Conservation (phyloP, 2,329 filamentous ascomycete species). For the Penicillium fuscoglaucum region DNA sequence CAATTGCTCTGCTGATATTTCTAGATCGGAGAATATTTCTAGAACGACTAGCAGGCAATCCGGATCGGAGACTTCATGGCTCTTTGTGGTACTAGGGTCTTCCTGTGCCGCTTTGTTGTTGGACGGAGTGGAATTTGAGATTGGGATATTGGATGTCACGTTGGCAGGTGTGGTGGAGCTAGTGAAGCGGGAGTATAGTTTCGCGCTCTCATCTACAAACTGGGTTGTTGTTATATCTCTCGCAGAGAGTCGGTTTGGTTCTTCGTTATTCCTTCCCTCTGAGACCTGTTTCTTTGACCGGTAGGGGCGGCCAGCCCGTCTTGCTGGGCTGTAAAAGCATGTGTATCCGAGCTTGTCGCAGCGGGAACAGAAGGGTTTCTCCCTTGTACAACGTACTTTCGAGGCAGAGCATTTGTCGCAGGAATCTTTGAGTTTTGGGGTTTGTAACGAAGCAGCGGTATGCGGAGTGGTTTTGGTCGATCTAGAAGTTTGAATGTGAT, state of each 20-base stretch:
- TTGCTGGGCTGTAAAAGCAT: constrained; percentile 28
- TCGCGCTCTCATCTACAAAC: background rate
- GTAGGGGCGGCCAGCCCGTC: constrained; percentile 20
- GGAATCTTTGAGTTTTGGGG: constrained; percentile 5
- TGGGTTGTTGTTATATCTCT: background rate
- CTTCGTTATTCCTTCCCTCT: background rate
- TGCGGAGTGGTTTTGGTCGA: background rate
- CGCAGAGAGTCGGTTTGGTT: background rate
- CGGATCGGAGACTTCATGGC: background rate
- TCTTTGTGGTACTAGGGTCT: background rate
- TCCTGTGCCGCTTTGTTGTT: background rate
- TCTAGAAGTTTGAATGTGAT: background rate
- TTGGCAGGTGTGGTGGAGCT: background rate
- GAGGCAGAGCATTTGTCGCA: constrained; percentile 22
- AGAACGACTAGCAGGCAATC: constrained; percentile 3
- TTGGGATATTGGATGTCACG: background rate
- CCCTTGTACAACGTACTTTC: constrained; percentile 21
- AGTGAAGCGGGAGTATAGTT: background rate
- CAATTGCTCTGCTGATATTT: constrained; percentile 1
- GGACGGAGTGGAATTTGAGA: background rate
- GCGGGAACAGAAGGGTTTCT: constrained; percentile 19
- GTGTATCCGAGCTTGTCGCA: constrained; percentile 23
- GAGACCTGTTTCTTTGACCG: background rate
- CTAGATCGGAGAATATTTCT: constrained; percentile 4
- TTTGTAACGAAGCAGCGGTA: background rate